These are phyloP conservation scores for Secale cereale DNA, from an alignment of 176 grass and related monocot genomes.

Conservation along the genomic window DNA sequence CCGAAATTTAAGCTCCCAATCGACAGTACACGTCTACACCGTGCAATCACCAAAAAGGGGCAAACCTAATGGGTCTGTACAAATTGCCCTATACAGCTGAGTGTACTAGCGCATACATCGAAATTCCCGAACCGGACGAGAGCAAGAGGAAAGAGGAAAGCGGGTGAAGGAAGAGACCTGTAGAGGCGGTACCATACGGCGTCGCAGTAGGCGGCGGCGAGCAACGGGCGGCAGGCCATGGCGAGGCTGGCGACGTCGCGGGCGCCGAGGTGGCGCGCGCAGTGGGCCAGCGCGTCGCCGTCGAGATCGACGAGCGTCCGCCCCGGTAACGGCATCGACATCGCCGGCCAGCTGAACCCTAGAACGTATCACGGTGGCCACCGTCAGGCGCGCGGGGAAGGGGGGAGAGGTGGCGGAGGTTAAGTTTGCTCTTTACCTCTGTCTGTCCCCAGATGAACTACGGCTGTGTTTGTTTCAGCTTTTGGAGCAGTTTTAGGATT, in stretches of 20 bases:
- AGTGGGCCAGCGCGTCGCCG: slow-evolving; percentile 69
- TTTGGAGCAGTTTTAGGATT: too few relatives aligned
- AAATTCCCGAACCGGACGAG: background rate
- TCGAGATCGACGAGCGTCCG: slow-evolving; percentile 59
- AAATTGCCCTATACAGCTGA: background rate
- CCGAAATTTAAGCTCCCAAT: background rate
- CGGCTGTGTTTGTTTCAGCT: too few relatives aligned
- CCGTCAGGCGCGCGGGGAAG: background rate
- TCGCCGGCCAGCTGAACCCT: slow-evolving; percentile 23
- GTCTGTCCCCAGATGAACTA: background rate
- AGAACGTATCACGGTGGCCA: background rate
- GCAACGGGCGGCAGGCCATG: slow-evolving; percentile 61
- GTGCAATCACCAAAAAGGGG: background rate
- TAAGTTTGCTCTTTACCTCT: background rate
- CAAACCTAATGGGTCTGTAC: background rate
- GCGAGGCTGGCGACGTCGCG: slow-evolving; percentile 63
- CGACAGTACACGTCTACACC: background rate
- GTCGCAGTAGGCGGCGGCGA: slow-evolving; percentile 59
- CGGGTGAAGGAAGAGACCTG: slow-evolving; percentile 25
- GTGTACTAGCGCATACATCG: background rate
- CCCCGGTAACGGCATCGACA: slow-evolving; percentile 12
- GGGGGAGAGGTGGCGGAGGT: background rate
- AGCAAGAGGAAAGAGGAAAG: background rate
- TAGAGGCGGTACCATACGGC: slow-evolving; percentile 72
- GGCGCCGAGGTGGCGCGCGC: slow-evolving; percentile 43